Percentiles rank a stretch among this genome's conserved stretches.
phyloP scores from a whole-genome alignment of 208 protist species.

The Leptomonas seymouri region DNA sequence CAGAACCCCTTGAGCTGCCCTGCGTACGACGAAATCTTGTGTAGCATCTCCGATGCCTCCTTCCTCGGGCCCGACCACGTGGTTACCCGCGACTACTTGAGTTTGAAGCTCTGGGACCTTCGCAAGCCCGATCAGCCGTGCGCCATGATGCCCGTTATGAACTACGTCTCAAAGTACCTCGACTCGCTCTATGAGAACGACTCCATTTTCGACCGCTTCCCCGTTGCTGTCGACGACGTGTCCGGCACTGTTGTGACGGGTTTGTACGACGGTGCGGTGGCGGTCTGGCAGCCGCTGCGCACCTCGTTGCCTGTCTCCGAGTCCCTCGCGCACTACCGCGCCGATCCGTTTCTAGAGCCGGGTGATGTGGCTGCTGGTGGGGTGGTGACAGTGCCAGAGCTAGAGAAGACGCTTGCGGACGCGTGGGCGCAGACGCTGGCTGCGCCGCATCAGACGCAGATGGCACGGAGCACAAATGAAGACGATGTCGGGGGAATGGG shows the following conservation, averaged over 20 bases:
- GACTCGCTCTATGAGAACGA: conserved; percentile 82
- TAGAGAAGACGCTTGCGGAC: conserved; percentile 48
- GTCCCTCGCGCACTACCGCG: conserved; percentile 67
- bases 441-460: neutral
- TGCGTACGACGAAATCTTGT: conserved; percentile 83
- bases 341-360: conserved; percentile 51
- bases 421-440: conserved; percentile 40
- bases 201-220: conserved; percentile 88
- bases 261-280: conserved; percentile 82
- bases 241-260: conserved; percentile 82
- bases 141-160: conserved; percentile 70
- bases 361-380: conserved; percentile 20
- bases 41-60: conserved; percentile 81
- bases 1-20: conserved; percentile 62
- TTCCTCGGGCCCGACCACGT: conserved; percentile 83
- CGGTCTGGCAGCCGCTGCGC: conserved; percentile 85
- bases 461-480: neutral
- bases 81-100: conserved; percentile 86
- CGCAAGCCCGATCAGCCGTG: conserved; percentile 62
- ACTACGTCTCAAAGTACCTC: conserved; percentile 71
- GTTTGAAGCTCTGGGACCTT: conserved; percentile 88
- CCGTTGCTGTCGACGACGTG: conserved; percentile 77
- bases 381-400: conserved; percentile 45
- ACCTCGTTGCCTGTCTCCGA: conserved; percentile 26
- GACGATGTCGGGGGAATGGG: conserved; percentile 14